phyloP scores from a whole-genome alignment of 23 red algal genomes.

The Pyropia haitanensis region DNA sequence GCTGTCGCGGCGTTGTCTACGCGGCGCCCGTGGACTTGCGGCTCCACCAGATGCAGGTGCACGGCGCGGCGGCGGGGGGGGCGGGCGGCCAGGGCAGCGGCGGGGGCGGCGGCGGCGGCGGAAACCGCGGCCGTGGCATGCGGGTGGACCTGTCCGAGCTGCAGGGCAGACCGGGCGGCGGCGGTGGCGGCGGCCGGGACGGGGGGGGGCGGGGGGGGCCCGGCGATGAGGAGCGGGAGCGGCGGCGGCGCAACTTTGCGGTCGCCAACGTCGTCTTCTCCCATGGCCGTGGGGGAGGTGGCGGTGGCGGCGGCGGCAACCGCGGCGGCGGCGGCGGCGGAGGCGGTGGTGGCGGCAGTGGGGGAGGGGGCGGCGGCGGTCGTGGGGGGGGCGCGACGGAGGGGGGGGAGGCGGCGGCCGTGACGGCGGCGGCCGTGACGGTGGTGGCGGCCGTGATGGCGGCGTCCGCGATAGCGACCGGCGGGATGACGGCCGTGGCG shows the following conservation, averaged over 20 bases:
- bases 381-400: neutral
- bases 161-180: no score
- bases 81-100: neutral
- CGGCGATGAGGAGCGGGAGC: no score
- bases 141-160: no score
- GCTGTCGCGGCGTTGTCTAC: slow-evolving; percentile 76
- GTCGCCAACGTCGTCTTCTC: no score
- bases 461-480: neutral
- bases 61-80: slow-evolving; percentile 1
- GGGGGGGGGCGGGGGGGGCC: no score
- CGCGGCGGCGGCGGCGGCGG: neutral
- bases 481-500: slow-evolving; percentile 14
- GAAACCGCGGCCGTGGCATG: neutral
- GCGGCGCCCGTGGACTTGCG: slow-evolving; percentile 54
- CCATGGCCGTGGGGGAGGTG: no score
- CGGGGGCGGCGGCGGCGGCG: neutral
- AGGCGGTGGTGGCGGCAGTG: neutral
- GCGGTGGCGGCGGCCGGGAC: no score
- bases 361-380: neutral
- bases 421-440: neutral
- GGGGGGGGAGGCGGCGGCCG: neutral
- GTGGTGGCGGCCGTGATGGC: slow-evolving; percentile 5
- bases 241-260: no score
- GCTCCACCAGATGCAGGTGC: slow-evolving; percentile 45
- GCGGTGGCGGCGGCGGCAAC: no score